A percentile compares a stretch with the other conserved stretches of the same genome.
Conservation (phyloP, 176 grass and related monocot species). For the Stipa capillata region DNA sequence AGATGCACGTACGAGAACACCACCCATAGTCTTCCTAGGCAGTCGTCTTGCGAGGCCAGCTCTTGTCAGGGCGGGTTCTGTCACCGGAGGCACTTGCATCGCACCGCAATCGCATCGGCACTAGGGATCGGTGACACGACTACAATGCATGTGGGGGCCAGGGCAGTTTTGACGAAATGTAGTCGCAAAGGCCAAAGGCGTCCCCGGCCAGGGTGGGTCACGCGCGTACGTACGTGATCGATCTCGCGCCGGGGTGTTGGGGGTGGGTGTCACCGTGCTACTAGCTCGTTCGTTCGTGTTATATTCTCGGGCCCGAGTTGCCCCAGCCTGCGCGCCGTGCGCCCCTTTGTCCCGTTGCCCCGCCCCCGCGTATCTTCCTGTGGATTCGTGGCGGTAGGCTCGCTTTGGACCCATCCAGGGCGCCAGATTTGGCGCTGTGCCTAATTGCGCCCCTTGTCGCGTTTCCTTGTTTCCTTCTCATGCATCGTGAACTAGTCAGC, state of each 20-base stretch:
- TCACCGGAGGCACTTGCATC: too few species aligned
- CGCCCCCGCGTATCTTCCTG: slow-evolving; percentile 13
- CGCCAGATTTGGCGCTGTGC: not conserved
- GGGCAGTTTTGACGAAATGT: not conserved
- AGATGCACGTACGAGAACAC: not conserved
- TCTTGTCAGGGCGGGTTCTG: too few species aligned
- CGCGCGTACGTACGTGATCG: too few species aligned
- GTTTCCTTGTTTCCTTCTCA: not conserved
- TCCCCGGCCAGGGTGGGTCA: too few species aligned
- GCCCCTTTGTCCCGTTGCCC: not conserved
- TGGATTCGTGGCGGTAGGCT: slow-evolving; percentile 9
- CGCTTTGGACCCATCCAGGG: not conserved
- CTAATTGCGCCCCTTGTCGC: not conserved
- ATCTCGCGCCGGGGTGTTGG: too few species aligned
- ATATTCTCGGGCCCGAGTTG: not conserved
- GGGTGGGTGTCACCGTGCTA: too few species aligned
- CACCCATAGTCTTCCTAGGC: not conserved
- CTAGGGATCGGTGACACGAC: not conserved
- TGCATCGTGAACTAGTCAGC: not conserved
- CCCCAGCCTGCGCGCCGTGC: not conserved
- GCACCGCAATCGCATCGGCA: too few species aligned
- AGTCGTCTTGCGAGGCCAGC: not conserved
- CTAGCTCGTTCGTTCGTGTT: too few species aligned
- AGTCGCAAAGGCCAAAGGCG: not conserved
- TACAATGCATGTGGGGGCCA: not conserved